Base-by-base conservation (phyloP, 345 rosid species). In the Limnanthes douglasii region DNA sequence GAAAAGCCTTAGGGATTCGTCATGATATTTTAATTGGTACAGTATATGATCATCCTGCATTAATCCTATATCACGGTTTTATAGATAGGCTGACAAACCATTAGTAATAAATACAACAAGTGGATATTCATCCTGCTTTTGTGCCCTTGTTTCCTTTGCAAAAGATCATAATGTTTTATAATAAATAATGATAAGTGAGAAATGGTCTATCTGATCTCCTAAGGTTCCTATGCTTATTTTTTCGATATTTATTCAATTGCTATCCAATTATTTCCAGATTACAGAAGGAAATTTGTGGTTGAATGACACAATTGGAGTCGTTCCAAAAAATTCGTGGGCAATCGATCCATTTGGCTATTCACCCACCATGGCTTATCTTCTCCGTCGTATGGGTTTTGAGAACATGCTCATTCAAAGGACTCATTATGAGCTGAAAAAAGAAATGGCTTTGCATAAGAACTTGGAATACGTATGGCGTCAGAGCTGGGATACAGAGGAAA, bases 371-470 rank as follows among this genome's bases (percentile, higher is more conserved):
- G 94, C 98, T 31, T 85, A 90, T 58, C 84, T 90, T 39, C 78
- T 90, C 38, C 82, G 80, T 15, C 96, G 94, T 17, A 90, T 90
- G 99, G 99, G 98, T 46, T 80, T 90, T 3, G 94, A 90, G 58
- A 90, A 90, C 63, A 90, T 90, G 99, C 96, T 90, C 48, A 85
- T 85, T 47, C 99, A 90, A 42, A 78, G 99, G 59, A 85, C 99
- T 31, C 99, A 90, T 56, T 90, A 90, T 34, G 99, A 90, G 74
- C 71, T 90, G 51, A 90, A 90, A 78, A 90, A 90, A 73, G 99
- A 80, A 48, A 93, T 90, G 40, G 85, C 99, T 18, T 45, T 50
- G 67, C 66, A 69, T 44, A 85, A 80, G 68, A 78, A 90, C 63
- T 60, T 90, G 56, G 99, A 90, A 58, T 90, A 77, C 15, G 17